Evolutionary conservation across 805 yeast species (phyloP), one percentile per base, ranked within the genome.

Genomic region (Spathaspora gorwiae): DNA sequence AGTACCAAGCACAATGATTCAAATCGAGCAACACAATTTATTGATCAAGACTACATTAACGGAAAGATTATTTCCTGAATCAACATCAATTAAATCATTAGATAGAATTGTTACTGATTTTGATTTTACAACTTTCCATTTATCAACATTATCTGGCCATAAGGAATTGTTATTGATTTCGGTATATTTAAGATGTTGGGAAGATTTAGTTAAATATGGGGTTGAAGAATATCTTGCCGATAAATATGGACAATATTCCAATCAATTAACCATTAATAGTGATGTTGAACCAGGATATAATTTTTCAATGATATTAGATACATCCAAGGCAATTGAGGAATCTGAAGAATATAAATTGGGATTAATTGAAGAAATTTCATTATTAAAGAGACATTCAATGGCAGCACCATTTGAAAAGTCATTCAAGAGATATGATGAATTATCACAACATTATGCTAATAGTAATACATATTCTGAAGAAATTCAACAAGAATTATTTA

Each of bases 401-500:
- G 95, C 97, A 37, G 94, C 96, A 11, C 96, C 99, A 19, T 94
- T 94, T 61, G 86, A 88, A 51, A 68, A 78, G 54, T 97, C 99
- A 0, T 92, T 94, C 53, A 70, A 68, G 34, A 79, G 90, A 63
- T 94, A 87, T 61, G 89, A 84, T 55, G 77, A 71, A 49, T 75
- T 94, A 60, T 73, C 87, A 11, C 64, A 70, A 46, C 65, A 57
- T 30, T 73, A 58, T 61, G 75, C 68, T 62, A 73, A 62, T 46
- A 51, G 65, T 34, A 67, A 71, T 53, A 68, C 73, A 6, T 71
- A 71, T 48, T 54, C 75, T 27, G 76, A 71, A 53, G 76, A 71
- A 44, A 54, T 71, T 40, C 74, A 69, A 55, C 62, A 62, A 12
- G 74, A 70, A 46, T 64, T 71, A 46, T 66, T 66, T 39, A 73